Conservation (phyloP, 768 basidiomycete genomes). For the Kwoniella heveanensis region DNA sequence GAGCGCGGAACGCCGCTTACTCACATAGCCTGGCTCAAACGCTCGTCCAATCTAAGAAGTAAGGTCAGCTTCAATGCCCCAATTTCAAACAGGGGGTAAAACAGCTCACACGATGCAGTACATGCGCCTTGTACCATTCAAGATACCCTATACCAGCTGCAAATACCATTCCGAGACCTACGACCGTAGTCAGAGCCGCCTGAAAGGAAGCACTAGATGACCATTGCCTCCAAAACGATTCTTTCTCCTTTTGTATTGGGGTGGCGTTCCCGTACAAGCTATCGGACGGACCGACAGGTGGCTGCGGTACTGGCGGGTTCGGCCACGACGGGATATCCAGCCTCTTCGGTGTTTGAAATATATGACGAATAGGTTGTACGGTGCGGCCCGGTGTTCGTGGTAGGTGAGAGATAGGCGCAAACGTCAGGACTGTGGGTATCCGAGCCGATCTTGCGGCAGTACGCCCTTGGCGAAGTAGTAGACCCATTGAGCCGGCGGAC, state of each 20-base stretch:
- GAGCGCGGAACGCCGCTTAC: slow-evolving; percentile 54
- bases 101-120: slow-evolving; percentile 70
- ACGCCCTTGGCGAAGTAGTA: not conserved
- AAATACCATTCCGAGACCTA: slow-evolving; percentile 51
- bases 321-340: slow-evolving; percentile 50
- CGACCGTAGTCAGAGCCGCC: slow-evolving; percentile 52
- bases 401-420: not conserved
- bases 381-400: not conserved
- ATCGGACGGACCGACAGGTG: slow-evolving; percentile 43
- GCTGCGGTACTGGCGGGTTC: slow-evolving; percentile 48
- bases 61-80: slow-evolving; percentile 13
- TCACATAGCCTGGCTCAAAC: slow-evolving; percentile 79
- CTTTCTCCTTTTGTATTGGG: slow-evolving; percentile 12
- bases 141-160: slow-evolving; percentile 67
- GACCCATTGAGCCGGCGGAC: not conserved
- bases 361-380: too few species aligned
- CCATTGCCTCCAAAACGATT: slow-evolving; percentile 39
- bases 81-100: not conserved
- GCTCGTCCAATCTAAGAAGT: slow-evolving; percentile 69
- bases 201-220: slow-evolving; percentile 45
- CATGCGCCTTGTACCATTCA: slow-evolving; percentile 78
- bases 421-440: not conserved
- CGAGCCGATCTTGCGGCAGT: not conserved
- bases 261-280: slow-evolving; percentile 6
- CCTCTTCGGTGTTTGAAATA: not conserved